Evolutionary conservation across 2,329 filamentous ascomycete genomes (phyloP).

Genomic region (Beauveria sp.): DNA sequence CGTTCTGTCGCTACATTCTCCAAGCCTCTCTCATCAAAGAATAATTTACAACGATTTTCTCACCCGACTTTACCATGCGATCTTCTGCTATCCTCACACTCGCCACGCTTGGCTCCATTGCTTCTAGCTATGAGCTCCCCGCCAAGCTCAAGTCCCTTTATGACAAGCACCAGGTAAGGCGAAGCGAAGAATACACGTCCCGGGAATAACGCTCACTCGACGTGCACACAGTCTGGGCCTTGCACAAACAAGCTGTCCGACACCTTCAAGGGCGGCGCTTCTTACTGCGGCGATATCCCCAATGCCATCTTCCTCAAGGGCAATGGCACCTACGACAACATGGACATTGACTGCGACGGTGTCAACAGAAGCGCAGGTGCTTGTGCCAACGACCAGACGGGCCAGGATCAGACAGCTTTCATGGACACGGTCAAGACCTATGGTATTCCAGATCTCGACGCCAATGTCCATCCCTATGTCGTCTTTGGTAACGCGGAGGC

Average conservation of each 20-base stretch:
- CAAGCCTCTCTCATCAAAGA: not conserved
- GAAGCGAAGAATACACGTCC: too few relatives aligned
- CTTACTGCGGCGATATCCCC: conserved; percentile 11
- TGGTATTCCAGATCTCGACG: conserved; percentile 30
- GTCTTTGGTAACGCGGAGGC: conserved; percentile 31
- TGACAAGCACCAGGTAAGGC: conserved; percentile 13
- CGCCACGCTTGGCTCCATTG: conserved; percentile 9
- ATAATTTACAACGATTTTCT: not conserved
- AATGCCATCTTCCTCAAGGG: conserved; percentile 36
- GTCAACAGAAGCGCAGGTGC: conserved; percentile 29
- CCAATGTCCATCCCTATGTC: conserved; percentile 40
- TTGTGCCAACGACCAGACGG: conserved; percentile 25
- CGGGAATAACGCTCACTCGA: not conserved
- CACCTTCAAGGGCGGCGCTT: not conserved
- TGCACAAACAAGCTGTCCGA: conserved; percentile 5
- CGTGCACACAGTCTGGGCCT: not conserved
- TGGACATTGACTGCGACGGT: conserved; percentile 47
- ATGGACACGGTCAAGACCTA: conserved; percentile 24
- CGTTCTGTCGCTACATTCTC: not conserved
- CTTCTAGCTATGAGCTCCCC: conserved; percentile 11
- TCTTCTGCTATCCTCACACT: conserved; percentile 11
- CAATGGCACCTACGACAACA: conserved; percentile 30
- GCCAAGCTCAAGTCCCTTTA: conserved; percentile 14
- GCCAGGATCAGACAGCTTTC: conserved; percentile 35
- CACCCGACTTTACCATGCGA: conserved; percentile 4